Evolutionary conservation across 176 grass and related monocot genomes (phyloP).

Genomic region (Cymbopogon citratus): DNA sequence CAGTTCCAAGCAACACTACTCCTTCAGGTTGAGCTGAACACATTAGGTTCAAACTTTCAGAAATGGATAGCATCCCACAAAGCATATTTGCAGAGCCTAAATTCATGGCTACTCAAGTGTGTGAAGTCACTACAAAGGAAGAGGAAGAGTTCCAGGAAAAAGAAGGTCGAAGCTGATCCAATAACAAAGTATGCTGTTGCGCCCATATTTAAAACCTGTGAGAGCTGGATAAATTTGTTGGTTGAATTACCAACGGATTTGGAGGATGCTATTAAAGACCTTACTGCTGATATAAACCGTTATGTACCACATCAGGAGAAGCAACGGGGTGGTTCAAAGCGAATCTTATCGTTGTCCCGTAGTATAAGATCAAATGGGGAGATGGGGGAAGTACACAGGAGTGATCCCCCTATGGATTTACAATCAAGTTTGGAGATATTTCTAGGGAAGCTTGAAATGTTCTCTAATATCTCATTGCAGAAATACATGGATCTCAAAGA

Average conservation of each 20-base stretch:
- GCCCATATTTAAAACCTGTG: conserved; percentile 80
- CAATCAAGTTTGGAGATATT: conserved; percentile 61
- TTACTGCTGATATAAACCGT: conserved; percentile 41
- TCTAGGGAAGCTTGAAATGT: conserved; percentile 45
- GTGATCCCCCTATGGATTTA: conserved; percentile 45
- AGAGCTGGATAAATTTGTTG: conserved; percentile 61
- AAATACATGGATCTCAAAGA: conserved; percentile 44
- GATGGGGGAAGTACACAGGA: conserved; percentile 26
- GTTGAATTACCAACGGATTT: conserved; percentile 40
- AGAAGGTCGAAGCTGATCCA: conserved; percentile 26
- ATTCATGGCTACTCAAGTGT: conserved; percentile 83
- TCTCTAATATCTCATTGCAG: conserved; percentile 44
- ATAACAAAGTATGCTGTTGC: conserved; percentile 43
- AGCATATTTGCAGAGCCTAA: conserved; percentile 70
- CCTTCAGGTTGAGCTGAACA: conserved; percentile 72
- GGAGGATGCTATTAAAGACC: conserved; percentile 59
- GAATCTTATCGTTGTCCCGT: conserved; percentile 38
- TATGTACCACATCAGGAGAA: conserved; percentile 66
- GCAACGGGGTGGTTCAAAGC: conserved; percentile 43
- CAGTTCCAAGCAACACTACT: conserved; percentile 54
- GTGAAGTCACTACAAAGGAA: conserved; percentile 43
- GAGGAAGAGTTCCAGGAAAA: conserved; percentile 32
- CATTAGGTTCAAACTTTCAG: conserved; percentile 71
- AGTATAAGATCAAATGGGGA: conserved; percentile 33
- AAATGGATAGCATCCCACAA: conserved; percentile 76